Evolutionary conservation across 805 yeast genomes (phyloP).

Genomic region (Teunomyces cretensis): DNA sequence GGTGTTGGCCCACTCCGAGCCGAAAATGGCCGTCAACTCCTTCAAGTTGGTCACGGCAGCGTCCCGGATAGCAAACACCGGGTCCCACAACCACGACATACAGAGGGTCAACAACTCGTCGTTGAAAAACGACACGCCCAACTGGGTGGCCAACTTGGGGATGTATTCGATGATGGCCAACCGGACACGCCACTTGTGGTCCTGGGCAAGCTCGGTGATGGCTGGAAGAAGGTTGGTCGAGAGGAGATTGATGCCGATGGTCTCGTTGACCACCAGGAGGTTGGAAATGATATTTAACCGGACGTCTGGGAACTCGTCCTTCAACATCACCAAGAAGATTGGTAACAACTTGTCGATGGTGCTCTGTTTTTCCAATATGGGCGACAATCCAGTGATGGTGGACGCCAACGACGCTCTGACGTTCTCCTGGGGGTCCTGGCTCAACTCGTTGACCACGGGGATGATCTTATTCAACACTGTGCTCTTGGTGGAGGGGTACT

Average conservation of each 20-base stretch:
- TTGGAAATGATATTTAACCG: conserved; percentile 91
- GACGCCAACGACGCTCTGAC: conserved; percentile 92
- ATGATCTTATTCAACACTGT: conserved; percentile 67
- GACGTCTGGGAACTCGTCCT: conserved; percentile 96
- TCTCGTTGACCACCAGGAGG: conserved; percentile 87
- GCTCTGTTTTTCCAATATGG: conserved; percentile 77
- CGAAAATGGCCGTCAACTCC: conserved; percentile 81
- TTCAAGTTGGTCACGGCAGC: conserved; percentile 89
- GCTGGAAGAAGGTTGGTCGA: conserved; percentile 92
- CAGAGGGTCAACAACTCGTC: conserved; percentile 87
- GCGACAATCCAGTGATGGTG: conserved; percentile 82
- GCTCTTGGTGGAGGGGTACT: conserved; percentile 34
- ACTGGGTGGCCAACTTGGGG: conserved; percentile 89
- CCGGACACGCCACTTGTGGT: conserved; percentile 96
- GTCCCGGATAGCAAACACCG: conserved; percentile 92
- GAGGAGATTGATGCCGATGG: conserved; percentile 85
- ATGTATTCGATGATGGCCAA: conserved; percentile 95
- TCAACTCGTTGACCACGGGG: conserved; percentile 79
- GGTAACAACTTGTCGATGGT: conserved; percentile 85
- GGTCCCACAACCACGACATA: conserved; percentile 98
- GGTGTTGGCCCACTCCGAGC: conserved; percentile 87
- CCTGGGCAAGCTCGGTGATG: conserved; percentile 92
- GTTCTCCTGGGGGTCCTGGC: conserved; percentile 88
- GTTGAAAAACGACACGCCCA: conserved; percentile 91
- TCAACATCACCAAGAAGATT: conserved; percentile 86